Evolutionary conservation across 495 filamentous ascomycete genomes (phyloP).

Genomic region (Aspergillus asperescens): DNA sequence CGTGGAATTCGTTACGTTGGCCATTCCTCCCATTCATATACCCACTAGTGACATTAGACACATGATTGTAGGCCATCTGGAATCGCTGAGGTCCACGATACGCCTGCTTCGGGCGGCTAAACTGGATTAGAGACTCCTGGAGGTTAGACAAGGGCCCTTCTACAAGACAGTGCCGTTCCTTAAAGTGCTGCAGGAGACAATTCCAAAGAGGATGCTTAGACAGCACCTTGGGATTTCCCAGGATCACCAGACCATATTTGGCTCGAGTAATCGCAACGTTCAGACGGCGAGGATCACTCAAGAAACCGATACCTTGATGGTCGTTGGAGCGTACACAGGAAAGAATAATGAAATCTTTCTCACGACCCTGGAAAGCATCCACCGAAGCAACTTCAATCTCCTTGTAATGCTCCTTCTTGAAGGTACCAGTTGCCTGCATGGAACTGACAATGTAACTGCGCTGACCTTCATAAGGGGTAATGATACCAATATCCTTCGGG

Average conservation of each 20-base stretch:
- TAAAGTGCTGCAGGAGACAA: conserved; percentile 92
- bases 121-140: conserved; percentile 90
- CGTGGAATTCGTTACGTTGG: conserved; percentile 66
- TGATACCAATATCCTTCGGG: conserved; percentile 89
- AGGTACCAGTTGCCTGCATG: conserved; percentile 95
- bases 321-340: conserved; percentile 99
- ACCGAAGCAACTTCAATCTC: conserved; percentile 98
- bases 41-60: conserved; percentile 49
- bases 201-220: conserved; percentile 99
- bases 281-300: conserved; percentile 95
- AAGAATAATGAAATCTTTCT: conserved; percentile 98
- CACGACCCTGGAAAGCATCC: conserved; percentile 97
- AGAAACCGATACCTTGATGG: conserved; percentile 97
- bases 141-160: conserved; percentile 96
- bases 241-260: conserved; percentile 91
- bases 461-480: conserved; percentile 98
- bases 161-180: conserved; percentile 92
- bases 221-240: conserved; percentile 96
- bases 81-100: conserved; percentile 89
- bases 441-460: conserved; percentile 97
- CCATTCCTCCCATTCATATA: conserved; percentile 48
- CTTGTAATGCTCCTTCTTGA: conserved; percentile 98
- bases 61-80: conserved; percentile 73
- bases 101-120: conserved; percentile 85
- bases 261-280: conserved; percentile 98